These are phyloP conservation scores for Melastoma malabathricum DNA, from an alignment of 345 rosid genomes.

Conservation along the genomic window DNA sequence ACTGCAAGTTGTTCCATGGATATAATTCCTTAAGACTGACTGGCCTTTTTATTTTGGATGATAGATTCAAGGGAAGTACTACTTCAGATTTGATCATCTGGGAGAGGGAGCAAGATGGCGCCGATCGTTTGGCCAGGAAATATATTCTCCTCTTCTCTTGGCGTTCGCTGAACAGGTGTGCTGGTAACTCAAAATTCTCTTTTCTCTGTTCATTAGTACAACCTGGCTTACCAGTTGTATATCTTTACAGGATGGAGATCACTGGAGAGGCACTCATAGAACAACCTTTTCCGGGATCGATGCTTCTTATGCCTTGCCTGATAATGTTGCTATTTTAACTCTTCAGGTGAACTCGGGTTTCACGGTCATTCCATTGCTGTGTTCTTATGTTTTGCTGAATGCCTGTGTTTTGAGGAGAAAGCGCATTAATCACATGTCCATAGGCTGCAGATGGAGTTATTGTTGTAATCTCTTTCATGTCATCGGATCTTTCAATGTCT, in stretches of 20 bases:
- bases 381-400: background rate
- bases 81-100: constrained; percentile 64
- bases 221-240: background rate
- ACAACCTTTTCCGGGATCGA: constrained; percentile 65
- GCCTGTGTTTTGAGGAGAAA: too few species aligned
- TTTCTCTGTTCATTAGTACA: background rate
- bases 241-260: constrained; percentile 44
- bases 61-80: constrained; percentile 89
- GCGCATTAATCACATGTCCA: too few species aligned
- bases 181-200: background rate
- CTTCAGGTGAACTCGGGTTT: constrained; percentile 39
- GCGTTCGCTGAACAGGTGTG: constrained; percentile 68
- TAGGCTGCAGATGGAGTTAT: too few species aligned
- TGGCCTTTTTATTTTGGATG: background rate
- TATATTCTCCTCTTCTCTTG: constrained; percentile 81
- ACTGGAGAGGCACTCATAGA: constrained; percentile 39
- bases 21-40: too few species aligned
- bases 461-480: too few species aligned
- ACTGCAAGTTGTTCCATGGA: too few species aligned
- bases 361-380: background rate
- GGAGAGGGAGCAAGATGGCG: constrained; percentile 98
- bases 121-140: constrained; percentile 78
- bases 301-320: constrained; percentile 66
- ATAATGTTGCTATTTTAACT: constrained; percentile 69
- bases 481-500: constrained; percentile 4